Evolutionary conservation across 1,139 yeast species (phyloP).

Genomic region (Eremothecium cymbalariae): DNA sequence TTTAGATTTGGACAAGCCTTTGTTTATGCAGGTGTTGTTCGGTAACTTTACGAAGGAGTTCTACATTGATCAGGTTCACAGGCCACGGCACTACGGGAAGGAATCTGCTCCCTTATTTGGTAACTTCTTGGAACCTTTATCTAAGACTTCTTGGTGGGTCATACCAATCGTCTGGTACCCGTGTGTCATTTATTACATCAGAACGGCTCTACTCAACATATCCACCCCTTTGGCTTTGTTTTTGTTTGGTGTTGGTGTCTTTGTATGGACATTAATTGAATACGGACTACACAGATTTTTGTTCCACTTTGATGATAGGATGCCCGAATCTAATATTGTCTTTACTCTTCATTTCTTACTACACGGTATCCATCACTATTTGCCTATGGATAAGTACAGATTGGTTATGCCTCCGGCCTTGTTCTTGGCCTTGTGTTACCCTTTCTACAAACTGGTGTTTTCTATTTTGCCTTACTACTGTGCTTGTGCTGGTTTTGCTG

Average conservation of each 20-base stretch:
- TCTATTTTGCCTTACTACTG: constrained; percentile 47
- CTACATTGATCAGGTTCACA: constrained; percentile 89
- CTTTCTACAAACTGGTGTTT: constrained; percentile 55
- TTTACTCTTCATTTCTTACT: constrained; percentile 78
- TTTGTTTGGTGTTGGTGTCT: constrained; percentile 56
- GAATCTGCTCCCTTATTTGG: constrained; percentile 90
- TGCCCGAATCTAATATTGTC: constrained; percentile 73
- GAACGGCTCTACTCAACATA: constrained; percentile 35
- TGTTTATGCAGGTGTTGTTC: constrained; percentile 67
- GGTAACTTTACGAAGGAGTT: constrained; percentile 76
- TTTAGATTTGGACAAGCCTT: constrained; percentile 74
- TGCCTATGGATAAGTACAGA: constrained; percentile 92
- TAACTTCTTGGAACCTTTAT: constrained; percentile 61
- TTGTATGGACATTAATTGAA: constrained; percentile 88
- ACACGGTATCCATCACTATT: constrained; percentile 94
- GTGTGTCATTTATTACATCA: constrained; percentile 49
- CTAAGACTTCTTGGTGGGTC: constrained; percentile 69
- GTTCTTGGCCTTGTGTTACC: constrained; percentile 49
- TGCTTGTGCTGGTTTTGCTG: constrained; percentile 75
- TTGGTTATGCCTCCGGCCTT: constrained; percentile 94
- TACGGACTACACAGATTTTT: constrained; percentile 81
- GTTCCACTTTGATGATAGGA: constrained; percentile 79
- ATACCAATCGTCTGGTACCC: constrained; percentile 90
- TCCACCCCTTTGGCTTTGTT: constrained; percentile 31
- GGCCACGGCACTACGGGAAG: constrained; percentile 88